A percentile compares a stretch with the other conserved stretches of the same genome.
Evolutionary conservation across 768 basidiomycete species (phyloP).

Genomic region (Scleroderma citrinum): DNA sequence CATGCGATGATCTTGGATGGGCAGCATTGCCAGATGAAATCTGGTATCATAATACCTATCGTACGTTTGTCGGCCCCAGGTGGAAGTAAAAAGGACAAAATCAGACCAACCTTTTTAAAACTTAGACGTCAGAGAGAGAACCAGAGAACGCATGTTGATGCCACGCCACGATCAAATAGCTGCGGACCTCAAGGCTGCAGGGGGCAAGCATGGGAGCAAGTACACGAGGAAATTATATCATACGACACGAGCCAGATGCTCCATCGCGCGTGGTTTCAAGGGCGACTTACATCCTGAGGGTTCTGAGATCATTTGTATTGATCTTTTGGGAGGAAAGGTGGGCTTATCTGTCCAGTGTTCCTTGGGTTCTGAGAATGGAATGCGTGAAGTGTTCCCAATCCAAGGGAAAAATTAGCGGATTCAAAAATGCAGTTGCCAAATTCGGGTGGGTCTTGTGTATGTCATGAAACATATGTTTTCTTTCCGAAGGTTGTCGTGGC

Average conservation of each 20-base stretch:
- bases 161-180: neutral
- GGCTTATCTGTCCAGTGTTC: too few species aligned
- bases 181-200: neutral
- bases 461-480: neutral
- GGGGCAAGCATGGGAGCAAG: neutral
- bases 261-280: too few species aligned
- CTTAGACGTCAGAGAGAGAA: neutral
- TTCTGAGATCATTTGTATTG: too few species aligned
- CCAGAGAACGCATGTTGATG: neutral
- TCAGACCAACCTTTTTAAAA: neutral
- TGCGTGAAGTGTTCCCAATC: too few species aligned
- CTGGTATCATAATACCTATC: too few species aligned
- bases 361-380: too few species aligned
- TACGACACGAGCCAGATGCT: neutral
- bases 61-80: neutral
- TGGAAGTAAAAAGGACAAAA: neutral
- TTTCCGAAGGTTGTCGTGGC: neutral
- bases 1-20: too few species aligned
- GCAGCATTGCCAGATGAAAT: too few species aligned
- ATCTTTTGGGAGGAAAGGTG: too few species aligned
- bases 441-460: neutral
- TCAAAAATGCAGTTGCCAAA: neutral
- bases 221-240: neutral
- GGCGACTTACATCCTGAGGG: too few species aligned
- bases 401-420: too few species aligned